Evolutionary conservation across 495 filamentous ascomycete genomes (phyloP), one percentile per base, ranked within the genome.

Genomic region (Xylaria palmicola): DNA sequence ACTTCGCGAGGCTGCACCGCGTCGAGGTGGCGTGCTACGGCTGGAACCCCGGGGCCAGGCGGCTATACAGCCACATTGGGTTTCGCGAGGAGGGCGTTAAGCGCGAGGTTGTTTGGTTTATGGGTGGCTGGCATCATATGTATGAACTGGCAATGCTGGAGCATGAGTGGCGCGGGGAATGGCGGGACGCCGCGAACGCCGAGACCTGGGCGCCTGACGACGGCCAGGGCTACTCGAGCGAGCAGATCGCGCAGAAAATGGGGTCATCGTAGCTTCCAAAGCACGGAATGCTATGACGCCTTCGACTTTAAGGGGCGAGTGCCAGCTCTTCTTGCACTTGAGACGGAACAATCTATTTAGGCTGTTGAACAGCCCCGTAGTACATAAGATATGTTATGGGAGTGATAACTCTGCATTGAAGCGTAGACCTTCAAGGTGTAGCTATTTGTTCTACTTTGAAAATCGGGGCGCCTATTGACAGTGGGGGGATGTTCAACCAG

Each of bases 41-140:
- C 37, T 79, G 64, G 44, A 81, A 81, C 53, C 50, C 66, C n/a
- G 69, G 72, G 9, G 79, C 77, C 2, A 41, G 71, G 44, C 51
- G 56, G 20, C 51, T 82, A 67, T 81, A 81, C 62, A 65, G 69
- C 45, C 58, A 53, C 36, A 27, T 82, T 34, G 79, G 80, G 4
- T 81, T 83, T 59, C 65, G 55, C 44, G 48, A 67, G 7, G 79
- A 82, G 62, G 79, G 79, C 3, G 62, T 67, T 27, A 64, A 63
- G 24, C 63, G 78, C 26, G 79, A 83, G 70, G 39, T 56, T 6
- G 13, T 78, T 0, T 78, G 70, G 65, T 61, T 71, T 57, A 57
- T 69, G 50, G 68, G 79, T 6, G 50, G 47, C 29, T 82, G 74
- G 72, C 70, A 72, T 62, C 77, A 80, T 66, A 41, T 66, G 56